Evolutionary conservation across 2,329 filamentous ascomycete species (phyloP).

Genomic region (Aspergillus udagawae): DNA sequence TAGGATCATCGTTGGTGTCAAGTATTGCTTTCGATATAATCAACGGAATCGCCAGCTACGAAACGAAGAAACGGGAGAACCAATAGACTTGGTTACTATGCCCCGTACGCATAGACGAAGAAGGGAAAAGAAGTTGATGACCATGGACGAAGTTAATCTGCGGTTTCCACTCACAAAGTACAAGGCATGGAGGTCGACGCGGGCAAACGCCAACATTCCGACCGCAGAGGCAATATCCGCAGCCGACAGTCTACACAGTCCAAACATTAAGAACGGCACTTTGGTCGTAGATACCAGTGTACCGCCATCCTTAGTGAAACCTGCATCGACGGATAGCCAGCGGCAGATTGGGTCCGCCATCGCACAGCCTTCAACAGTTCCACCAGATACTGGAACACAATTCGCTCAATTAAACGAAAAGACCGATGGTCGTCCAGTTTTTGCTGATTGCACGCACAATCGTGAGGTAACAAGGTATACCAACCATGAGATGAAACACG

Average conservation of each 20-base stretch:
- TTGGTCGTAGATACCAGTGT: conserved; percentile 20
- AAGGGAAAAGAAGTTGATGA: conserved; percentile 97
- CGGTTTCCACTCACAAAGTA: conserved; percentile 96
- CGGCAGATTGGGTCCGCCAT: conserved; percentile 11
- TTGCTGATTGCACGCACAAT: not conserved
- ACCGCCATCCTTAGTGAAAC: conserved; percentile 14
- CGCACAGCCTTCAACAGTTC: conserved; percentile 12
- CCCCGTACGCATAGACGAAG: conserved; percentile 79
- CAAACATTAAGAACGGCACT: conserved; percentile 60
- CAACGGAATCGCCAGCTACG: conserved; percentile 81
- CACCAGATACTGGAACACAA: conserved; percentile 10
- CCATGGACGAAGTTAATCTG: conserved; percentile 97
- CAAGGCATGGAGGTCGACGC: conserved; percentile 84
- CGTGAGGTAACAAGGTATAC: not conserved
- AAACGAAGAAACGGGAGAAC: conserved; percentile 74
- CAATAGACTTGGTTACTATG: conserved; percentile 82
- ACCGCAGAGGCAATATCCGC: conserved; percentile 78
- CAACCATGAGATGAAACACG: not conserved
- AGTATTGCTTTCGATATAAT: conserved; percentile 99
- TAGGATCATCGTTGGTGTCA: conserved; percentile 99
- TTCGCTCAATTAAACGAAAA: conserved; percentile 17
- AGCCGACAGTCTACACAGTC: conserved; percentile 65
- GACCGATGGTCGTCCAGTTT: not conserved
- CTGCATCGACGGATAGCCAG: conserved; percentile 21
- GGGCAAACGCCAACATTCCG: conserved; percentile 78